phyloP scores from a whole-genome alignment of 176 grass and related monocot species.

The Avena atlantica region DNA sequence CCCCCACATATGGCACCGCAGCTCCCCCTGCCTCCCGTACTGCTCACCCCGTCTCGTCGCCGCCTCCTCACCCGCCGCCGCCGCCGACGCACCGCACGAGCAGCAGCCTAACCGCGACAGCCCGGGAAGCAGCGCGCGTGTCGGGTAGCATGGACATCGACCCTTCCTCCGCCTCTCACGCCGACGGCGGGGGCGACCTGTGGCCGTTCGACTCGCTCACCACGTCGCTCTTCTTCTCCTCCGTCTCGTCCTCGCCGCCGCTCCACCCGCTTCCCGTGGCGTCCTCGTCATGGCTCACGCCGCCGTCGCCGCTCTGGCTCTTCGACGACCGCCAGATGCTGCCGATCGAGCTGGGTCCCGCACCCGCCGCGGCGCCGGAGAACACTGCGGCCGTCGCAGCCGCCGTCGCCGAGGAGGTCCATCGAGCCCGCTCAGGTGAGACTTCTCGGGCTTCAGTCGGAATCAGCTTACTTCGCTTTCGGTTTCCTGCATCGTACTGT shows the following conservation, averaged over 20 bases:
- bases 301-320: conserved; percentile 70
- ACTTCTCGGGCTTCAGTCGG: background rate
- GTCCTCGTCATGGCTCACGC: conserved; percentile 49
- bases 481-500: background rate
- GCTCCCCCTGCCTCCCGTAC: background rate
- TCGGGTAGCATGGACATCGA: conserved; percentile 54
- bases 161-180: conserved; percentile 2
- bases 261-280: conserved; percentile 33
- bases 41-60: background rate
- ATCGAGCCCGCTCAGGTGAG: conserved; percentile 57
- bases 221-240: conserved; percentile 55
- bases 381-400: conserved; percentile 6
- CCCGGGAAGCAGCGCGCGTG: background rate
- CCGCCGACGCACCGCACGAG: background rate
- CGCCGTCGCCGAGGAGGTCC: conserved; percentile 45
- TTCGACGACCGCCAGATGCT: conserved; percentile 64
- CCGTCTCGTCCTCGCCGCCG: conserved; percentile 50
- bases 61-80: conserved; percentile 33
- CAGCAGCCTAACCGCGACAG: background rate
- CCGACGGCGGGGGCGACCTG: conserved; percentile 39
- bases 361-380: conserved; percentile 29
- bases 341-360: conserved; percentile 20
- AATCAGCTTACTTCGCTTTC: background rate
- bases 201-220: conserved; percentile 81
- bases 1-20: conserved; percentile 33